Base-by-base conservation (phyloP, 2,329 filamentous ascomycete species). In the Apiospora sp. region DNA sequence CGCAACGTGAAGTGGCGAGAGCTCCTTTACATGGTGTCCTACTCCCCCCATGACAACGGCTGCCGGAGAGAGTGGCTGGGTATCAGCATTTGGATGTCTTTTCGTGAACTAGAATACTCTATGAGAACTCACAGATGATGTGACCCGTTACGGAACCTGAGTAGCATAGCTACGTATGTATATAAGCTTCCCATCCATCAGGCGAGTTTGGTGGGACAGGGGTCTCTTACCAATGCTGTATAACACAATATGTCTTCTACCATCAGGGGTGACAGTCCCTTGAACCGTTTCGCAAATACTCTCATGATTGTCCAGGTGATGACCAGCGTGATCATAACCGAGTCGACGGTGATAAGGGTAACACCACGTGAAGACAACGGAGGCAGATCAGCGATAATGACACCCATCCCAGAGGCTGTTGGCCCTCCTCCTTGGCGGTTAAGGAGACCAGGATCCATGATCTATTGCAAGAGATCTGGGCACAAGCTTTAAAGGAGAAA, bases 1-100 rank as follows among this genome's bases (percentile, higher is more conserved):
- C 37, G 71, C 70, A n/a, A 76, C 5, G 69, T 77, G 75, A 73
- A 75, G 75, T 14, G 74, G 71, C 67, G 75, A 80, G 1, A 84
- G 82, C 22, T 41, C 54, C 54, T 61, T 61, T 19, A 13, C 22
- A 37, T 68, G 41, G 41, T 68, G 41, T 19, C 67, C 41, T 44
- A 30, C 37, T 43, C n/a, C 67, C 46, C 67, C 67, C 30, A 61
- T 61, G 19, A 37, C 19, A 19, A 61, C 54, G 54, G 54, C 54
- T 61, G 54, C 30, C 7, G n/a, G n/a, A 5, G 10, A 22, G 2
- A 61, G 30, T 12, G 54, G 19, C 19, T 37, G 16, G 2, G 16
- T 2, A 37, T 61, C 16, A 37, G 14, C 37, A 37, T 22, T 22
- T 22, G 8, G 27, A 34, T 8, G 0, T 10, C 30, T 10, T 22